A percentile compares a stretch with the other conserved stretches of the same genome.
These are phyloP conservation scores for Knufia petricola DNA, from an alignment of 2,329 filamentous ascomycete species.

Conservation along the genomic window DNA sequence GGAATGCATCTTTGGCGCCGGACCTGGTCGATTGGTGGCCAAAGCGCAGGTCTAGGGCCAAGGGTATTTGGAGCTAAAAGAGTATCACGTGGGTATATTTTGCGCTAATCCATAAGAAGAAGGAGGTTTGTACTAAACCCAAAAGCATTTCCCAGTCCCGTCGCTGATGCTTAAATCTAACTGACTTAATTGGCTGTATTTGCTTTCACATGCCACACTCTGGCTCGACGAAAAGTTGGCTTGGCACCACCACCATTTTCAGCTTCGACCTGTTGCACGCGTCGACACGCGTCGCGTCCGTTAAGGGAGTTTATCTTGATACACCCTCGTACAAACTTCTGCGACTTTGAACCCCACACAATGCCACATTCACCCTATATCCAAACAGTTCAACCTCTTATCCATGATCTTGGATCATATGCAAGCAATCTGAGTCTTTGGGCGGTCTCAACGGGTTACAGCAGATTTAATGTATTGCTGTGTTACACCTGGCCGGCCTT, in stretches of 20 bases:
- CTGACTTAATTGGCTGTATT: neutral
- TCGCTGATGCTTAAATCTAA: neutral
- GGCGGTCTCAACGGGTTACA: too few species aligned
- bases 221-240: neutral
- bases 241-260: too few species aligned
- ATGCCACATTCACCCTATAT: neutral
- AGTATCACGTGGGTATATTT: too few species aligned
- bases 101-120: neutral
- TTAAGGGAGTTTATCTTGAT: neutral
- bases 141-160: too few species aligned
- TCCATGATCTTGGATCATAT: too few species aligned
- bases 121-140: too few species aligned
- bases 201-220: neutral
- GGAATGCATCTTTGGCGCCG: too few species aligned
- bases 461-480: neutral
- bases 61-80: too few species aligned
- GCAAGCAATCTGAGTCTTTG: too few species aligned
- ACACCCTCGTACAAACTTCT: neutral
- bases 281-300: neutral
- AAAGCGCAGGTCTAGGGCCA: too few species aligned
- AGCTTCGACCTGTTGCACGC: neutral
- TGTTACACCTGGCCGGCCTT: neutral
- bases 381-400: neutral
- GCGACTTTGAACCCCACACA: neutral
- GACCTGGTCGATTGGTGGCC: too few species aligned